phyloP scores from a whole-genome alignment of 257 asterid species.

The Plantago ovata region DNA sequence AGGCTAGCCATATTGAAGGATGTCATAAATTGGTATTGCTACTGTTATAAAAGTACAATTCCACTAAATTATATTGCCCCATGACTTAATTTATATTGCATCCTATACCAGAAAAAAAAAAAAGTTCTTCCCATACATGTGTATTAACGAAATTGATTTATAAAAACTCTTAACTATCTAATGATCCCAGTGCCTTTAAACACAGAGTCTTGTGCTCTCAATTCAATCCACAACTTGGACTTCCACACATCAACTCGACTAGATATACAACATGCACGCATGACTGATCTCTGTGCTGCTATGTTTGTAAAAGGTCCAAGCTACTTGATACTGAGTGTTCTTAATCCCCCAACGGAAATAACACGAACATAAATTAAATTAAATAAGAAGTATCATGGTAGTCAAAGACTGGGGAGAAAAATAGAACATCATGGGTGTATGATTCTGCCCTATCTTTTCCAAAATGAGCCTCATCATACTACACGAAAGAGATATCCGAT shows the following conservation, averaged over 20 bases:
- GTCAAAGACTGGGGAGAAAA: background rate
- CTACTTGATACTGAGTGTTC: background rate
- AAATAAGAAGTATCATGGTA: background rate
- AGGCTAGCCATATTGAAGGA: too few relatives aligned
- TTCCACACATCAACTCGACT: background rate
- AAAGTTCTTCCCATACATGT: background rate
- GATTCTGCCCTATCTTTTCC: background rate
- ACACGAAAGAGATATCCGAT: background rate
- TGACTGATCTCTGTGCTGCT: background rate
- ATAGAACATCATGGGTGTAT: too few relatives aligned
- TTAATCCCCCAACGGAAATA: background rate
- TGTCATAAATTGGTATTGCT: too few relatives aligned
- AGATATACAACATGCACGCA: background rate
- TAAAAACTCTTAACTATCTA: background rate
- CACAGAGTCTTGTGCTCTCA: background rate
- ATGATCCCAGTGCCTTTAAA: background rate
- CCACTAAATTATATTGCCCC: background rate
- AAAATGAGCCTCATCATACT: background rate
- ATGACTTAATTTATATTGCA: background rate
- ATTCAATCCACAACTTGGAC: background rate
- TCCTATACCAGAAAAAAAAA: background rate
- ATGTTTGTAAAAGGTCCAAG: background rate
- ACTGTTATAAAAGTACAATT: background rate
- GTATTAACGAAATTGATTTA: background rate
- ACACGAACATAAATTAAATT: background rate